Conservation (phyloP, 225 moss, liverwort and hornwort species). For the Sphagnum tenellum region DNA sequence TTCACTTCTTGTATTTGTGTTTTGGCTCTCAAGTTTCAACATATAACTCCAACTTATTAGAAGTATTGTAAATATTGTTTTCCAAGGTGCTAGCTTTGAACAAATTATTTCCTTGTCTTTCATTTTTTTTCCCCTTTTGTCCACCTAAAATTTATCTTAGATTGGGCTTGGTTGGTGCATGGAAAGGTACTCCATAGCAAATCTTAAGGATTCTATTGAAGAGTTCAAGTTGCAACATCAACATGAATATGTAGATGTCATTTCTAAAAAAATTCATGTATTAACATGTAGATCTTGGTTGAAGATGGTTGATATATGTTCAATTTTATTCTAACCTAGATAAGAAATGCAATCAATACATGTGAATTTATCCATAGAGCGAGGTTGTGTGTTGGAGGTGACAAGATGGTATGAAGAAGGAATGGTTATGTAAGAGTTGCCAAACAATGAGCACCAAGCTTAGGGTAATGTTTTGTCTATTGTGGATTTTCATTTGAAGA, state of each 20-base stretch:
- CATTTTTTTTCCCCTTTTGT: not conserved
- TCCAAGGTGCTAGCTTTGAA: too few species aligned
- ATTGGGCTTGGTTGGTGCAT: constrained; percentile 1
- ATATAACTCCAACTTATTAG: too few species aligned
- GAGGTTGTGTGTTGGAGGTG: not conserved
- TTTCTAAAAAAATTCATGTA: not conserved
- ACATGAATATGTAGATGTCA: constrained; percentile 65
- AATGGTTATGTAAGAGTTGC: constrained; percentile 87
- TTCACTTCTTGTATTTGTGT: too few species aligned
- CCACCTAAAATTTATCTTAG: not conserved
- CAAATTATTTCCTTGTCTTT: not conserved
- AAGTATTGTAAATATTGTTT: too few species aligned
- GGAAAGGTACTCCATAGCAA: constrained; percentile 87
- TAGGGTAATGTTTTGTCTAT: constrained; percentile 27
- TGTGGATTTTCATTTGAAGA: not conserved
- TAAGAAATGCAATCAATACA: too few species aligned
- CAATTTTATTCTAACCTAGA: too few species aligned
- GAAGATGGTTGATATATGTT: too few species aligned
- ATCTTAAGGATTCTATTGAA: constrained; percentile 69
- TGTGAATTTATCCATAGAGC: too few species aligned
- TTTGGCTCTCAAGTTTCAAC: too few species aligned
- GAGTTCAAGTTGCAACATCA: constrained; percentile 82
- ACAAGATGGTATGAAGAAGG: constrained; percentile 93
- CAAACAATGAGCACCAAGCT: constrained; percentile 96
- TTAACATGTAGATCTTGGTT: too few species aligned